Evolutionary conservation across 345 rosid genomes (phyloP), one percentile per base, ranked within the genome.

Genomic region (Melaleuca quinquenervia): DNA sequence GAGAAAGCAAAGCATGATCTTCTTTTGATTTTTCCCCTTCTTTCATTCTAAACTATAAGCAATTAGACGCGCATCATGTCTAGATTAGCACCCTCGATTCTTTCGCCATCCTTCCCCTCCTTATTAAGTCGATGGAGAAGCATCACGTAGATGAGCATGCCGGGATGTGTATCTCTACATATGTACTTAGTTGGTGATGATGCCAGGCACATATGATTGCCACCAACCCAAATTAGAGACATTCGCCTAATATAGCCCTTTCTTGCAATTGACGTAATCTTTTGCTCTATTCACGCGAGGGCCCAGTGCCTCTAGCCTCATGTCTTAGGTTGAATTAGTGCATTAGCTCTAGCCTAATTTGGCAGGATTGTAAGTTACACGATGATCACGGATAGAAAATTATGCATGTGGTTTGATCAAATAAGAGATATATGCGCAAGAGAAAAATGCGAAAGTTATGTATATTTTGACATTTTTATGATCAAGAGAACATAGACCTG

Each of bases 341-440:
- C 70, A 58, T 58, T 58, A 58, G 70, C 12, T n/a, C 32, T 58
- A 58, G n/a, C n/a, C n/a, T n/a, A n/a, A n/a, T n/a, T 58, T 58
- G 32, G n/a, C 70, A 58, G 11, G 15, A 58, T 58, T 58, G 70
- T 26, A 26, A 58, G n/a, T n/a, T 58, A 27, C 70, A 58, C 70
- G 13, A n/a, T n/a, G 16, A 12, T 16, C 11, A n/a, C 27, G n/a
- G n/a, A 26, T 0, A n/a, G 14, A 58, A 58, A 26, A 26, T 0
- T 12, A 7, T 58, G 7, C 7, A 12, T 8, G 3, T 58, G 26
- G 15, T n/a, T 58, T 12, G 70, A 58, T 12, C 0, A 11, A 8
- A n/a, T 58, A 26, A n/a, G 32, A 58, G n/a, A 58, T 6, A 12
- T n/a, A 58, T 14, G 3, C 3, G 0, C 1, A 58, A 58, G 7